Evolutionary conservation across 768 basidiomycete genomes (phyloP).

Genomic region (Kwoniella newhampshirensis): DNA sequence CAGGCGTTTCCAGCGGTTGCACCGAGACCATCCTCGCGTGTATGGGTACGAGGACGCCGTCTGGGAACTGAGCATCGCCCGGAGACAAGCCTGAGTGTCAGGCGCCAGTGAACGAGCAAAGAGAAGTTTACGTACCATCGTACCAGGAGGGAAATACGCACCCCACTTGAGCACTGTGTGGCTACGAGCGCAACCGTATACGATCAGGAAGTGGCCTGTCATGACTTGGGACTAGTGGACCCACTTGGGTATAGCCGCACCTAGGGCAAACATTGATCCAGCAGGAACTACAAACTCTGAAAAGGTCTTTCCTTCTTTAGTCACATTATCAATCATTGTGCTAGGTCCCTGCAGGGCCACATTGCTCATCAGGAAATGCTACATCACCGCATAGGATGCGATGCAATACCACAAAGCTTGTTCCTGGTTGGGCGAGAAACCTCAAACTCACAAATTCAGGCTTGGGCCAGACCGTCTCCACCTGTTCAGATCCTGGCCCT

Average conservation of each 20-base stretch:
- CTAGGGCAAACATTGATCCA: constrained; percentile 46
- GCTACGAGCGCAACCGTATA: too few relatives aligned
- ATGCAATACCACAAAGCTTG: too few relatives aligned
- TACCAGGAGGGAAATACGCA: constrained; percentile 45
- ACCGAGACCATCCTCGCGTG: constrained; percentile 47
- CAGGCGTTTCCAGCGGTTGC: constrained; percentile 35
- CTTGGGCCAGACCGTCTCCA: constrained; percentile 43
- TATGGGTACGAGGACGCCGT: constrained; percentile 47
- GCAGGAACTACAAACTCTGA: constrained; percentile 43
- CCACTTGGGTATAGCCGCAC: constrained; percentile 35
- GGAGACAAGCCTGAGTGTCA: neutral
- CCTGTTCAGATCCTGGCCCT: constrained; percentile 30
- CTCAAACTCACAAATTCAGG: constrained; percentile 47
- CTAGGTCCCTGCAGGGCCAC: constrained; percentile 23
- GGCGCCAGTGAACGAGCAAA: neutral
- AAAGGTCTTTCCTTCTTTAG: constrained; percentile 30
- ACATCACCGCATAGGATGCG: neutral
- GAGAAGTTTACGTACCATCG: constrained; percentile 36
- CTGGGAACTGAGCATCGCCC: constrained; percentile 28
- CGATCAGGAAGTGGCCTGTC: too few relatives aligned
- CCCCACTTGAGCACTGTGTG: constrained; percentile 31
- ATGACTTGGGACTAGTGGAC: too few relatives aligned
- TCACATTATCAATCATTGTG: constrained; percentile 39
- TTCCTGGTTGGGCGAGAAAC: too few relatives aligned
- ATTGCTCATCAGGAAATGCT: neutral